Base-by-base conservation (phyloP, 148 eudicot genomes). In the Selenicereus undatus region DNA sequence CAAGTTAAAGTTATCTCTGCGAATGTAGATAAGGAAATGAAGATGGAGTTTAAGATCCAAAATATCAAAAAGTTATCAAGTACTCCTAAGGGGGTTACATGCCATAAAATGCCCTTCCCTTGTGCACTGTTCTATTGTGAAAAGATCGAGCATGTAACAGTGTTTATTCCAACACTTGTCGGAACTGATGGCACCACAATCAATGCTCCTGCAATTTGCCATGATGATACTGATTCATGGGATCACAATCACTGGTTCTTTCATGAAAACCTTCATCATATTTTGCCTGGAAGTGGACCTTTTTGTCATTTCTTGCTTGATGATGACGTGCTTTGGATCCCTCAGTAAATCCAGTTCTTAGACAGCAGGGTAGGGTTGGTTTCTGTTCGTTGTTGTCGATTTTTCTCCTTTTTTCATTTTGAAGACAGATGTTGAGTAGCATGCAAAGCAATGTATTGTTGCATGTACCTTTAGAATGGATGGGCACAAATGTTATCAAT, bases 51-150 rank as follows among this genome's bases (percentile, higher is more conserved):
- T 13, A 68, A 71, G 20, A 35, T 81, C 32, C 2, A 69, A 4
- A 29, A 18, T 22, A 81, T 84, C 5, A 58, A 69, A 4, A 30
- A 78, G 42, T 21, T 85, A 2, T 43, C 75, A 0, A 74, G 78
- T 2, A 82, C 79, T 56, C 78, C 20, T 12, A 78, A 82, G 17
- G 69, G 82, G 0, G 86, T 88, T 35, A 89, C 82, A 11, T 91
- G 94, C 81, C 94, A 91, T 71, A 87, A 81, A 76, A 81, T 81
- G 48, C 79, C 83, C 16, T 91, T 90, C 45, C 86, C 88, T 17
- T 90, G 89, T 73, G 91, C 91, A 0, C 78, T 91, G 52, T 90
- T 83, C 82, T 87, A 84, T 54, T 91, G 92, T 77, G 92, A 91
- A 68, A 83, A 81, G 79, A 86, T 85, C 5, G 73, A 42, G 8